These are phyloP conservation scores for Lactarius psammicola DNA, from an alignment of 768 basidiomycete genomes.

Conservation along the genomic window DNA sequence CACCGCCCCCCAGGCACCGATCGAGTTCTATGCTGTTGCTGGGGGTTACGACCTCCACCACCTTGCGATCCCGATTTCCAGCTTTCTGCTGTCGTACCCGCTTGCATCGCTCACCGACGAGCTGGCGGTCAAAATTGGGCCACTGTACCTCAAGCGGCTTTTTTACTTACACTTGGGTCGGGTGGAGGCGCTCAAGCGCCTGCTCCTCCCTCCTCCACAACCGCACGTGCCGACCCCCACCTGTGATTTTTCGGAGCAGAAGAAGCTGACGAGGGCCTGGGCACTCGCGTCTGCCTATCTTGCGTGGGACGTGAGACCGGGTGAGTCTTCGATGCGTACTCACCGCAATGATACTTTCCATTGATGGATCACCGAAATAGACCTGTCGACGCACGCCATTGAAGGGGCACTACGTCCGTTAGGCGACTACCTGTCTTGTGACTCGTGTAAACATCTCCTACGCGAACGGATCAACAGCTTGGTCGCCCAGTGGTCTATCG, in stretches of 20 bases:
- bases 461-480: conserved; percentile 66
- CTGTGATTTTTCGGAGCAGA: conserved; percentile 76
- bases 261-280: conserved; percentile 78
- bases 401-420: conserved; percentile 71
- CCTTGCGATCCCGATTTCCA: conserved; percentile 71
- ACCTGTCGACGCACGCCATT: conserved; percentile 69
- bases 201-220: conserved; percentile 70
- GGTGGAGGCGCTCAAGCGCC: conserved; percentile 75
- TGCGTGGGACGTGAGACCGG: conserved; percentile 80
- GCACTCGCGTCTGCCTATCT: conserved; percentile 79
- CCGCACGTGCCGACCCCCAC: conserved; percentile 66
- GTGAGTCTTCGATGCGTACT: conserved; percentile 40
- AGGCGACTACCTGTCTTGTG: conserved; percentile 65
- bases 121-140: conserved; percentile 64
- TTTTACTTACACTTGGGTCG: conserved; percentile 86
- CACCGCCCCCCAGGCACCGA: conserved; percentile 63
- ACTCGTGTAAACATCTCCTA: conserved; percentile 62
- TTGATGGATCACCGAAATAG: conserved; percentile 38
- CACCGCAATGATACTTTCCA: background rate
- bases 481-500: conserved; percentile 72
- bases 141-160: conserved; percentile 73
- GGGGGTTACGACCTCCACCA: conserved; percentile 64
- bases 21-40: conserved; percentile 72
- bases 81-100: conserved; percentile 69
- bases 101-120: conserved; percentile 70